Evolutionary conservation across 768 basidiomycete genomes (phyloP), one percentile per base, ranked within the genome.

Genomic region (Boletales sp.): DNA sequence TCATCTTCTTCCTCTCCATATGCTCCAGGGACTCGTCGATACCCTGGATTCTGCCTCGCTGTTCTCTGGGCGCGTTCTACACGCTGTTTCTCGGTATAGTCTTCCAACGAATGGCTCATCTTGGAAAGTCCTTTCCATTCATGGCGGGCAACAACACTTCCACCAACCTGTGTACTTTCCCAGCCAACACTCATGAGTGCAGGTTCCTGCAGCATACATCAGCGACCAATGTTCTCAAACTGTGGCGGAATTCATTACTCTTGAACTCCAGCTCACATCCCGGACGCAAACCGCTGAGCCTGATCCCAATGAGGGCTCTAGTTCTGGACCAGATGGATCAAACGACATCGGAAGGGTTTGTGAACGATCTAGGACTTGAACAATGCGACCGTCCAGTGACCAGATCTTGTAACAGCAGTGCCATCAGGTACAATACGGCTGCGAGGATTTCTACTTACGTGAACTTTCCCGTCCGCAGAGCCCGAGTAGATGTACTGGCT

Each of bases 41-140:
- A 40, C 40, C 52, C 52, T 31, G 35, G 11, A 17, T 33, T 34
- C 43, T 52, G 65, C 28, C 34, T 61, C 15, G 25, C 19, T 18
- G 32, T 41, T 40, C 50, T 44, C 40, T 77, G 69, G 5, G 44
- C 35, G 1, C 53, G 42, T 53, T 82, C 78, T 28, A 33, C 50
- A 37, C 58, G 59, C 34, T 65, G 65, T 60, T 80, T 86, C 68
- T 87, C 86, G 5, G 79, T 75, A 76, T 82, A 86, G 61, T 94
- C 90, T 59, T 92, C 86, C 41, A 96, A 62, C 6, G 70, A 70
- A 35, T 80, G 74, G 0, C 68, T 66, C 72, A 82, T 79, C 69
- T 92, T 94, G 1, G 80, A 78, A 48, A 94, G 71, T 7, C 94
- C 94, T 69, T 94, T 96, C 91, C 94, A 99, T 70, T 97, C 91